phyloP scores from a whole-genome alignment of 192 early-diverging fungal species.

The Coemansia sp. region DNA sequence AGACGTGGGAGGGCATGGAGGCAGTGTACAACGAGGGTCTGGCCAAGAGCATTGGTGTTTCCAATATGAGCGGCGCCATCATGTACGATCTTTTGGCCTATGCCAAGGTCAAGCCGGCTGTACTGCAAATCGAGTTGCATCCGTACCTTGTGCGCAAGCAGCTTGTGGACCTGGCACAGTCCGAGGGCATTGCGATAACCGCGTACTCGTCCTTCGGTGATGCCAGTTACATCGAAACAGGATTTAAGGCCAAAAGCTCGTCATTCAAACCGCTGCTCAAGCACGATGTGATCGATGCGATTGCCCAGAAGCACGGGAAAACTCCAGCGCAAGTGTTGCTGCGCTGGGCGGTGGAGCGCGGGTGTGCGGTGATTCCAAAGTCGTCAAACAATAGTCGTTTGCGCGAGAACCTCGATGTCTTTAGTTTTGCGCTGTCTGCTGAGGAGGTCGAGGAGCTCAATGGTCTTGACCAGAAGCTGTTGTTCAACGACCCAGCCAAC shows the following conservation, averaged over 20 bases:
- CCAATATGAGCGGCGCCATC: constrained; percentile 62
- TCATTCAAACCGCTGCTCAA: constrained; percentile 19
- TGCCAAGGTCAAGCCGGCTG: constrained; percentile 62
- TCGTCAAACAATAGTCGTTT: constrained; percentile 64
- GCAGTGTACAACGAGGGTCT: constrained; percentile 42
- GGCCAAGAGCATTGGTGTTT: constrained; percentile 67
- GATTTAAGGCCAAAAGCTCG: constrained; percentile 5
- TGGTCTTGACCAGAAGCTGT: constrained; percentile 22
- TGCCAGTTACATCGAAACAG: constrained; percentile 22
- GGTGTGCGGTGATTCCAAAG: constrained; percentile 76
- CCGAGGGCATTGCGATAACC: constrained; percentile 69
- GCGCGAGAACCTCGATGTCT: constrained; percentile 34
- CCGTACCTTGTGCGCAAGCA: constrained; percentile 61
- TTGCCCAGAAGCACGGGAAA: constrained; percentile 65
- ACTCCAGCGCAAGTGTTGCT: constrained; percentile 70
- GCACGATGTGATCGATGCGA: constrained; percentile 50
- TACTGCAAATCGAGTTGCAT: constrained; percentile 85
- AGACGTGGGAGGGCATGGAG: constrained; percentile 63
- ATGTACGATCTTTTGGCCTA: constrained; percentile 58
- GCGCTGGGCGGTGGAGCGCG: constrained; percentile 71
- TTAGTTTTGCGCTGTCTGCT: constrained; percentile 24
- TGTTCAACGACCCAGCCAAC: constrained; percentile 31
- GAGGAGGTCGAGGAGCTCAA: constrained; percentile 28
- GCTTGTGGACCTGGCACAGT: constrained; percentile 65
- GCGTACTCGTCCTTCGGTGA: constrained; percentile 86